Base-by-base conservation (phyloP, 2,329 filamentous ascomycete genomes). In the Tetracladium maxilliforme region DNA sequence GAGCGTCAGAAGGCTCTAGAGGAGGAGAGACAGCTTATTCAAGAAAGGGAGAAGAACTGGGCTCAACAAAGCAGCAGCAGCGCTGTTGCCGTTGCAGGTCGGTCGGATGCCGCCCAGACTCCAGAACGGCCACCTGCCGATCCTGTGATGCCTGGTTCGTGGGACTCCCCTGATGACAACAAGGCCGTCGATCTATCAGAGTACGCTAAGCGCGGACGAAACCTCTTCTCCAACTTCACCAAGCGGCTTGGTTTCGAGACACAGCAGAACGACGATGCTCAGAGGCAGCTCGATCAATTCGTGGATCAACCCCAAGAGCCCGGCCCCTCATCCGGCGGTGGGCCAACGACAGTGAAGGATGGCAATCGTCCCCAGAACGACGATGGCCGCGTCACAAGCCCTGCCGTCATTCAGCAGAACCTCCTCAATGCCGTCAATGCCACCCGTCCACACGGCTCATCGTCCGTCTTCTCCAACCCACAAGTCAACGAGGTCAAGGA, bases 391-490 rank as follows among this genome's bases (percentile, higher is more conserved):
- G 67, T 71, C 18, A 75, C 68, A 3, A 71, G 58, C 24, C 70
- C 70, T 4, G 61, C 64, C 3, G 52, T 67, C 3, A 52, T 80
- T 3, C 69, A 77, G 27, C 68, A 76, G 39, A 81, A 81, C 38
- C 61, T 93, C 5, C 58, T 79, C 21, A 79, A 75, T 29, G 84
- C 86, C 4, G 74, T 93, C 43, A 67, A 77, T 36, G 70, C 82
- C 6, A 82, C 80, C 13, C 70, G 83, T 19, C 62, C 83, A 2
- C 75, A 86, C 47, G 76, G 80, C 33, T 82, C 80, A 2, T 64
- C 70, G 10, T 56, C 59, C 8, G 52, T 93, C n/a, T 87, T 81
- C 51, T 71, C 69, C 4, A 68, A 70, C 13, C 82, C 82, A 1
- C 56, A 69, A 26, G 75, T 78, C 18, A 74, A 70, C 32, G 56